A percentile compares a stretch with the other conserved stretches of the same genome.
Evolutionary conservation across 257 asterid genomes (phyloP).

Genomic region (Jaltomata sinuosa): DNA sequence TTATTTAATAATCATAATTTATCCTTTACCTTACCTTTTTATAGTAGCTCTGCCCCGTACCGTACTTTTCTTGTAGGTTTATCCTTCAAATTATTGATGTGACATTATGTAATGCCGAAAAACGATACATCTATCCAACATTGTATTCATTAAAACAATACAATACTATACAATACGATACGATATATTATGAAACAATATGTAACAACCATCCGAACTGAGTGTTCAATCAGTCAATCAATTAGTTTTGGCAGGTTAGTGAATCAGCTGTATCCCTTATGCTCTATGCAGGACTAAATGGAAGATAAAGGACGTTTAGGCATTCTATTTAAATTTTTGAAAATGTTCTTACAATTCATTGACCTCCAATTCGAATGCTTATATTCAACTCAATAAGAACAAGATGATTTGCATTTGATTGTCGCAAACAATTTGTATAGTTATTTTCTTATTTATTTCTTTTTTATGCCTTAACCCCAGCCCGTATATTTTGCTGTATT

Average conservation of each 20-base stretch:
- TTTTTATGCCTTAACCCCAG: not conserved
- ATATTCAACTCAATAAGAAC: not conserved
- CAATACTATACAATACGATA: too few relatives aligned
- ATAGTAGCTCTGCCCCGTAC: too few relatives aligned
- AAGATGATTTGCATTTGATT: not conserved
- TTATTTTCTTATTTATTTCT: not conserved
- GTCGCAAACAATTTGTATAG: not conserved
- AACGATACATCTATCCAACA: too few relatives aligned
- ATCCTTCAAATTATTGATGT: too few relatives aligned
- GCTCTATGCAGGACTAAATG: not conserved
- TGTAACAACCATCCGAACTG: too few relatives aligned
- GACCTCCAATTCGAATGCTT: not conserved
- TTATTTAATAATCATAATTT: too few relatives aligned
- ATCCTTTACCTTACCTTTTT: too few relatives aligned
- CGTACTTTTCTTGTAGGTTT: too few relatives aligned
- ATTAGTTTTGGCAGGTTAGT: not conserved
- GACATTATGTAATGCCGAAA: too few relatives aligned
- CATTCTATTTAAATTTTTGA: not conserved
- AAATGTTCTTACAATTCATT: not conserved
- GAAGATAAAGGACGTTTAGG: not conserved
- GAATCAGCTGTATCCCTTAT: not conserved
- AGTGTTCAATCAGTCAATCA: not conserved
- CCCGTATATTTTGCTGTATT: too few relatives aligned
- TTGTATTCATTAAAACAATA: too few relatives aligned
- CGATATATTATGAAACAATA: too few relatives aligned